These are phyloP conservation scores for Kingdonia uniflora DNA, from an alignment of 164 flowering plant species.

Conservation along the genomic window DNA sequence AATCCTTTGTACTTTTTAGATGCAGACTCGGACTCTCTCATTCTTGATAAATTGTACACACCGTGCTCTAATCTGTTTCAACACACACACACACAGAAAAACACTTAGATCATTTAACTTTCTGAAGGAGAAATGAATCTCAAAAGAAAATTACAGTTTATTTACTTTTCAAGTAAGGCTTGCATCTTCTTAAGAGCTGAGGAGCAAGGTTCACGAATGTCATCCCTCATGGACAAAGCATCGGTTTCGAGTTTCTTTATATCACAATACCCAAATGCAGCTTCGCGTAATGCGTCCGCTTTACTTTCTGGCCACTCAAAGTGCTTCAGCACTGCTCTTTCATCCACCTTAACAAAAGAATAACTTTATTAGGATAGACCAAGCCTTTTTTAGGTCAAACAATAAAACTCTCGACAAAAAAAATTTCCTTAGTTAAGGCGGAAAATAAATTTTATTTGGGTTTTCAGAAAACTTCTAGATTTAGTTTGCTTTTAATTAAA, in stretches of 20 bases:
- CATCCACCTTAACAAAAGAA: slow-evolving; percentile 59
- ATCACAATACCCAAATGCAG: slow-evolving; percentile 89
- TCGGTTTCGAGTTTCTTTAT: slow-evolving; percentile 80
- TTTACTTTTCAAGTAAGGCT: slow-evolving; percentile 73
- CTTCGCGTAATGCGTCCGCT: slow-evolving; percentile 92
- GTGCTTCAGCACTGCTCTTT: slow-evolving; percentile 94
- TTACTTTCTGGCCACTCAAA: slow-evolving; percentile 96
- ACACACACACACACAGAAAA: background rate
- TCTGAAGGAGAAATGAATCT: too few relatives aligned
- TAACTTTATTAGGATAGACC: too few relatives aligned
- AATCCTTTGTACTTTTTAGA: slow-evolving; percentile 49
- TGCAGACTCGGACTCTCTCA: slow-evolving; percentile 85
- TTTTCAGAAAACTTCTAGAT: too few relatives aligned
- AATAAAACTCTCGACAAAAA: too few relatives aligned
- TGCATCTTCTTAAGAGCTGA: slow-evolving; percentile 89
- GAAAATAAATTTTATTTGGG: too few relatives aligned
- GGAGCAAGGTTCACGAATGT: slow-evolving; percentile 64
- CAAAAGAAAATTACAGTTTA: background rate
- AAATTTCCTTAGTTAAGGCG: too few relatives aligned
- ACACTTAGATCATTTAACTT: too few relatives aligned
- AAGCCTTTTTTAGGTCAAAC: too few relatives aligned
- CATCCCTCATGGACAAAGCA: slow-evolving; percentile 49
- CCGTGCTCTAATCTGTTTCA: slow-evolving; percentile 74
- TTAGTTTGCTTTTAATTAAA: too few relatives aligned
- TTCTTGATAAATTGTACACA: slow-evolving; percentile 61